Conservation (phyloP, 139 green algal genomes). For the Haematococcus sp. region DNA sequence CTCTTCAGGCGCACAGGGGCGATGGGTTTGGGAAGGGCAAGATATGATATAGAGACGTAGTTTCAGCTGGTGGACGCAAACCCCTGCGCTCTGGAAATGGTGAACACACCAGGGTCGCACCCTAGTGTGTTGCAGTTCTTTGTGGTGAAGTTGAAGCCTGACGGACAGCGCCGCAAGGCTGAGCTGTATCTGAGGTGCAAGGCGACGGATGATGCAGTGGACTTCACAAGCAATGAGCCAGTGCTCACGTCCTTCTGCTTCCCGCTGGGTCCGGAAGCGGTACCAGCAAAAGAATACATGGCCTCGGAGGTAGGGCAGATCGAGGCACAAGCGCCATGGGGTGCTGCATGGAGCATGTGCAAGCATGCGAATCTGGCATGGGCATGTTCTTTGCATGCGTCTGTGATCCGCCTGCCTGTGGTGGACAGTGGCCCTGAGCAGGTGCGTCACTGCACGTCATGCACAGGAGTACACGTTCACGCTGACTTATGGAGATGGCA, state of each 20-base stretch:
- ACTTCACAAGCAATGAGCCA: conserved; percentile 18
- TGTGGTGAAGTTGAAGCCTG: conserved; percentile 5
- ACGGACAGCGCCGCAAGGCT: conserved; percentile 7
- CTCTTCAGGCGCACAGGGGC: too few species aligned
- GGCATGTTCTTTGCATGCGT: too few species aligned
- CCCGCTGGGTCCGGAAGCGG: conserved; percentile 49
- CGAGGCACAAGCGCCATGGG: not conserved
- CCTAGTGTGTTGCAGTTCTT: conserved; percentile 19
- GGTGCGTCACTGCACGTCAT: not conserved
- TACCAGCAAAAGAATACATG: conserved; percentile 54
- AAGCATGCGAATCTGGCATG: too few species aligned
- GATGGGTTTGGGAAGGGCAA: too few species aligned
- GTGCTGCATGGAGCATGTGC: too few species aligned
- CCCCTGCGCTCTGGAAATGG: not conserved
- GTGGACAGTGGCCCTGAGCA: too few species aligned
- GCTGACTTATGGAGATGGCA: conserved; percentile 59
- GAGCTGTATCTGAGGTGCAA: conserved; percentile 29
- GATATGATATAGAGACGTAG: too few species aligned
- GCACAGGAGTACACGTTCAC: conserved; percentile 35
- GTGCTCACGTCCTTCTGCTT: conserved; percentile 54
- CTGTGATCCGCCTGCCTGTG: too few species aligned
- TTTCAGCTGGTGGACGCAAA: too few species aligned
- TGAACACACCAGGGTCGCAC: not conserved
- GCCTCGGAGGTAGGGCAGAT: conserved; percentile 44
- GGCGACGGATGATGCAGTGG: conserved; percentile 9